phyloP scores from a whole-genome alignment of 1,284 basidiomycete genomes.

The Cryptococcus sp. region DNA sequence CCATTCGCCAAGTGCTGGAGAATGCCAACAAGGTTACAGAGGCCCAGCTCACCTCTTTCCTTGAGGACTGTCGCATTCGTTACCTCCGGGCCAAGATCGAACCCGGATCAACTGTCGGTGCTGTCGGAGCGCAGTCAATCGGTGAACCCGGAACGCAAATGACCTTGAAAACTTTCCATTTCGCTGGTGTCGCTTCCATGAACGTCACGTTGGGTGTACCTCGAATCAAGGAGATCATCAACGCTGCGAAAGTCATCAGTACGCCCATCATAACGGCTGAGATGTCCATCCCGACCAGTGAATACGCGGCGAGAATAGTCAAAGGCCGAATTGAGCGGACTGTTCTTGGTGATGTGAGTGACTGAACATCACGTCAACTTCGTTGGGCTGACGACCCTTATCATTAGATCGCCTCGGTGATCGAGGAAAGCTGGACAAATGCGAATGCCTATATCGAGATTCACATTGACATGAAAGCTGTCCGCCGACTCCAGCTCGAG shows the following conservation, averaged over 20 bases:
- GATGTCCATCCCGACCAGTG: conserved; percentile 78
- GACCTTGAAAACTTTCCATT: conserved; percentile 99
- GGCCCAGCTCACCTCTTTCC: conserved; percentile 74
- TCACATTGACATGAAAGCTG: conserved; percentile 86
- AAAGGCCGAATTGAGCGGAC: conserved; percentile 97
- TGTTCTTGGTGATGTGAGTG: conserved; percentile 81
- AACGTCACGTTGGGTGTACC: conserved; percentile 99
- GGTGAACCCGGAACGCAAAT: conserved; percentile 99
- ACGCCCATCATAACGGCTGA: conserved; percentile 98
- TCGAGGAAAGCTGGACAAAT: conserved; percentile 95
- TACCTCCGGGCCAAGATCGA: conserved; percentile 94
- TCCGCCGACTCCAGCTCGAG: conserved; percentile 82
- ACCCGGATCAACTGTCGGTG: conserved; percentile 95
- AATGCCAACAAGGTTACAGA: conserved; percentile 90
- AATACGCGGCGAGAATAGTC: conserved; percentile 92
- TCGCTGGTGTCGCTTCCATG: conserved; percentile 99
- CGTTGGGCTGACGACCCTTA: conserved; percentile 1
- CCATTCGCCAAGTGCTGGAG: conserved; percentile 70
- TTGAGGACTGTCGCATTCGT: conserved; percentile 84
- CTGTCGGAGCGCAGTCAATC: conserved; percentile 98
- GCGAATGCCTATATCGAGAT: conserved; percentile 91
- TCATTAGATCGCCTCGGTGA: conserved; percentile 76
- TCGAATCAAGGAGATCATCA: conserved; percentile 99
- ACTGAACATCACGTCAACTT: neutral
- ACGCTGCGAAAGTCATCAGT: conserved; percentile 93